Evolutionary conservation across 768 basidiomycete species (phyloP), one percentile per base, ranked within the genome.

Genomic region (Psilocybe azurescens): DNA sequence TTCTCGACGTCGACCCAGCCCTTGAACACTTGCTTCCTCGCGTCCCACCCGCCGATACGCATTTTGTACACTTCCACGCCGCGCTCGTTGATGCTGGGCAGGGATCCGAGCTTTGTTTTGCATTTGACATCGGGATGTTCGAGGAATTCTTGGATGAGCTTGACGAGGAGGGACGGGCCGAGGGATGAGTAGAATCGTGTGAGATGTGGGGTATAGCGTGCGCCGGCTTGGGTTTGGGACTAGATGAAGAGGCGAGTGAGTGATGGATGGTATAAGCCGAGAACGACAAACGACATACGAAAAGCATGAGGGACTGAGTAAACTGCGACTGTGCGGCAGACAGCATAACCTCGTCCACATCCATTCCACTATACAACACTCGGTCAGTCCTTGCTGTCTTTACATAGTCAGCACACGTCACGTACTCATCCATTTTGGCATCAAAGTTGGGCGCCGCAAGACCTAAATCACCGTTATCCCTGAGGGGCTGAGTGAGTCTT

Each of bases 211-310:
- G 80, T 88, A 67, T 94, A 93, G 10, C 87, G 84, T 29, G 78
- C 80, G 3, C 93, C 93, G 1, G 78, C 75, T 77, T 93, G 91
- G 0, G 93, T 94, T 82, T 95, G 91, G 0, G 93, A 91, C 94
- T 95, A 67, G 4, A 46, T 10, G 44, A 53, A n/a, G 24, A 24
- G 24, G 24, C 2, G 24, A 32, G 38, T 38, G 46, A 11, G 47
- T 52, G 28, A 56, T 46, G 29, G 49, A 30, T 38, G 33, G 47
- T 18, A 10, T 54, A 5, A 11, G 13, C 16, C 8, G 18, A 44
- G 53, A 46, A 24, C 24, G 24, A 24, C 24, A 24, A 39, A 30
- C 39, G n/a, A 81, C 90, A 60, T 67, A 94, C 93, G 78, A 94
- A 95, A 55, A 95, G 83, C 78, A 92, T 83, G 16, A 95, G 80